Conservation (phyloP, 495 filamentous ascomycete genomes). For the Penicillium flavigenum region DNA sequence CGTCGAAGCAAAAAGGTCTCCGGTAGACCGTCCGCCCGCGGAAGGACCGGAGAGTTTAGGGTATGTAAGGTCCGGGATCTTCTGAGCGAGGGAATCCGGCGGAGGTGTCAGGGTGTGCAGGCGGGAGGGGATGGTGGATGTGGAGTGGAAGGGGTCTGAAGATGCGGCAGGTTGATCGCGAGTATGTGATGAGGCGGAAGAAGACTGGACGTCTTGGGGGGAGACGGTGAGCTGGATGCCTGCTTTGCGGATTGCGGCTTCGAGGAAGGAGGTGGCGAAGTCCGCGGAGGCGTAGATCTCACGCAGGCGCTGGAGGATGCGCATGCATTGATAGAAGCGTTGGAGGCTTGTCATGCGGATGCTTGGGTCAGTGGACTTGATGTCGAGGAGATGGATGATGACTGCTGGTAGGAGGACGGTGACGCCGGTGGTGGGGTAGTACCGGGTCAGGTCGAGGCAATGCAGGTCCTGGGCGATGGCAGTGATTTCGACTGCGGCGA, state of each 20-base stretch:
- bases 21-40: conserved; percentile 19
- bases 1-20: conserved; percentile 41
- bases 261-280: conserved; percentile 80
- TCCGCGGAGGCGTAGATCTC: conserved; percentile 86
- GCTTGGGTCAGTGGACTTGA: conserved; percentile 71
- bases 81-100: conserved; percentile 46
- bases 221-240: conserved; percentile 56
- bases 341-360: conserved; percentile 66
- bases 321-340: conserved; percentile 84
- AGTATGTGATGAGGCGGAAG: conserved; percentile 12
- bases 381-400: conserved; percentile 87
- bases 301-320: conserved; percentile 73
- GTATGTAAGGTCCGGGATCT: conserved; percentile 46
- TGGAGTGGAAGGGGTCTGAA: conserved; percentile 22
- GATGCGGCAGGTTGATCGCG: conserved; percentile 12
- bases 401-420: conserved; percentile 87
- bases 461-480: conserved; percentile 72
- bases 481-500: conserved; percentile 78
- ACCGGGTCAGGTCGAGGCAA: conserved; percentile 65
- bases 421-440: conserved; percentile 82
- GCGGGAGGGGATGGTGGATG: conserved; percentile 20
- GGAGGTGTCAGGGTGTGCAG: conserved; percentile 43
- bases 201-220: conserved; percentile 40
- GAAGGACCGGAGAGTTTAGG: conserved; percentile 26
- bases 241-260: conserved; percentile 79